Base-by-base conservation (phyloP, 805 yeast species). In the Saturnispora galanensis region DNA sequence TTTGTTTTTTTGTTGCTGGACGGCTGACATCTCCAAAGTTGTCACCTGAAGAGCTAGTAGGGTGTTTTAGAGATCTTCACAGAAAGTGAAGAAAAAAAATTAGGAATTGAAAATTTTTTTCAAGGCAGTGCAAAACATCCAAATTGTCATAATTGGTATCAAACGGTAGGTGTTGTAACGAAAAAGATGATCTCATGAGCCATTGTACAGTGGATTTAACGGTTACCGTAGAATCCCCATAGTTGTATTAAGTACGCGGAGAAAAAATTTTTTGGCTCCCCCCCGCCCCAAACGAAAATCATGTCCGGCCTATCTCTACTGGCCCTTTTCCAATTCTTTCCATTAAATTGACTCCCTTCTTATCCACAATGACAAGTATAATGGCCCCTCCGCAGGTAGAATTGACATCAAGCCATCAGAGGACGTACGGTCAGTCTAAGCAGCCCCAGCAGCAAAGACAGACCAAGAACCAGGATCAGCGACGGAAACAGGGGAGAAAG, bases 1-100 rank as follows among this genome's bases (percentile, higher is more conserved):
- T 68, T 85, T 89, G 64, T 90, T 86, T 37, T 52, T 35, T 46
- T 62, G 66, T 35, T 56, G 59, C 1, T 56, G 28, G 43, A 55
- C 62, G 5, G 46, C 26, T 9, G 46, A 43, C 46, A 43, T 43
- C 26, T 10, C 4, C 31, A 13, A 21, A 21, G 26, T 8, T 21
- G 26, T 21, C 26, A 3, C 26, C 26, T 21, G 26, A 21, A 5
- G 26, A 21, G 8, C 8, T 21, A 8, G 6, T 5, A 5, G 8
- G 8, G 26, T 21, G 26, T 5, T 5, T 21, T 21, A 21, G 7
- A 21, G 26, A 21, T 21, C 26, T 21, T 8, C 7, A 21, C 26
- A 5, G 5, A 5, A 9, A 16, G 26, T 15, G 26, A 37, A 42
- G 17, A 42, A 42, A 34, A 35, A 35, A 32, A 17, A n/a, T n/a